Percentiles rank a stretch among this genome's conserved stretches.
Conservation (phyloP, 1,284 basidiomycete genomes). For the Rhodotorula sp. region DNA sequence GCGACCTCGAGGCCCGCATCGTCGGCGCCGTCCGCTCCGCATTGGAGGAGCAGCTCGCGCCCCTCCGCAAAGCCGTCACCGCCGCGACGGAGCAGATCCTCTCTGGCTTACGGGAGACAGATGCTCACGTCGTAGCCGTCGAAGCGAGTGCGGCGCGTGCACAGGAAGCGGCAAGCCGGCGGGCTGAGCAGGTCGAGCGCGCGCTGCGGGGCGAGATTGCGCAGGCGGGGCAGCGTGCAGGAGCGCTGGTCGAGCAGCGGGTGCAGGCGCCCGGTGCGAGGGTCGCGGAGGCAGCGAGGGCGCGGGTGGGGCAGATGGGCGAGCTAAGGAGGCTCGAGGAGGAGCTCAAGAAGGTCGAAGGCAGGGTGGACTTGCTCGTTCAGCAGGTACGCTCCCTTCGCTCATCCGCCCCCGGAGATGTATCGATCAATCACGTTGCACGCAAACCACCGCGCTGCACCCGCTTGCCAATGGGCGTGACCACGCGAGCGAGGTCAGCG, state of each 20-base stretch:
- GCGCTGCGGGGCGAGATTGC: background rate
- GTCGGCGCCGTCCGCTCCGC: background rate
- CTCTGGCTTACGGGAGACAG: background rate
- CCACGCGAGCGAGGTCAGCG: too few species aligned
- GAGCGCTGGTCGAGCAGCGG: background rate
- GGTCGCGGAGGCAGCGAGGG: background rate
- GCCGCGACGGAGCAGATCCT: background rate
- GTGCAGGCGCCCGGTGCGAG: background rate
- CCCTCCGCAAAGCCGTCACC: background rate
- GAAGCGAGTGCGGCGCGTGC: background rate
- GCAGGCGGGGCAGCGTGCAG: background rate
- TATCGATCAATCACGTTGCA: too few species aligned
- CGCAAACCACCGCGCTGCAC: too few species aligned
- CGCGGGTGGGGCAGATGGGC: background rate
- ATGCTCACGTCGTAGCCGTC: too few species aligned
- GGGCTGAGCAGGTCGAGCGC: background rate
- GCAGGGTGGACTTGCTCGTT: background rate
- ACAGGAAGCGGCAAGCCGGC: background rate
- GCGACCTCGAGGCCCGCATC: constrained; percentile 3
- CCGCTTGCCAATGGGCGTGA: too few species aligned
- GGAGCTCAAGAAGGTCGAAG: background rate
- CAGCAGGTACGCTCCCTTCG: background rate
- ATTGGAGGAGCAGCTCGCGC: constrained; percentile 9
- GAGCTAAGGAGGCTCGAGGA: background rate
- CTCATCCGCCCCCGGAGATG: background rate